These are phyloP conservation scores for Cinnamomum chago DNA, from an alignment of 164 flowering plant genomes.

Conservation along the genomic window DNA sequence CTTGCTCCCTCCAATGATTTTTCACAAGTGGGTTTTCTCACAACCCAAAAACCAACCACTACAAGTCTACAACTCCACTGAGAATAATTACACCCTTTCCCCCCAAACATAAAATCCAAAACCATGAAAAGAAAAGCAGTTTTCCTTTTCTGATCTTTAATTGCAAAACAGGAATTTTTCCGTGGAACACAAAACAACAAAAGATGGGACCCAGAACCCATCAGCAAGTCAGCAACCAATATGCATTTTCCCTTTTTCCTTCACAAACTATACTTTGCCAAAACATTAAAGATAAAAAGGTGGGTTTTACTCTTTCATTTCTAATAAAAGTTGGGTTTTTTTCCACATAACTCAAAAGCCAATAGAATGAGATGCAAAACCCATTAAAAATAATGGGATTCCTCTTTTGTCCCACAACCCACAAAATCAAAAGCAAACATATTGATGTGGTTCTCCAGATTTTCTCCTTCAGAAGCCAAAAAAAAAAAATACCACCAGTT, in stretches of 20 bases:
- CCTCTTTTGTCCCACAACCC: not conserved
- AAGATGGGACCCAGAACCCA: slow-evolving; percentile 1
- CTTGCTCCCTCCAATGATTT: not conserved
- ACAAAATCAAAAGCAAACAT: slow-evolving; percentile 1
- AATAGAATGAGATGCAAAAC: slow-evolving; percentile 3
- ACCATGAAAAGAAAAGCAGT: not conserved
- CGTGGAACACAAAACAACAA: not conserved
- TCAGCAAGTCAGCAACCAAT: not conserved
- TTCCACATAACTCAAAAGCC: slow-evolving; percentile 3
- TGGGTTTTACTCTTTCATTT: slow-evolving; percentile 1
- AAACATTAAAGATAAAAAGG: not conserved
- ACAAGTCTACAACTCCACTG: not conserved
- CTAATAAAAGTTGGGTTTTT: not conserved
- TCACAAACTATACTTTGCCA: not conserved
- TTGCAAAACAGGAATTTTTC: not conserved
- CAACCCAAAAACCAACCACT: slow-evolving; percentile 1
- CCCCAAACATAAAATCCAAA: slow-evolving; percentile 7
- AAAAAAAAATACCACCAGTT: not conserved
- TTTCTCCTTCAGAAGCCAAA: slow-evolving; percentile 2
- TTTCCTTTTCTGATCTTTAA: not conserved
- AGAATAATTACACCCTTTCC: slow-evolving; percentile 1
- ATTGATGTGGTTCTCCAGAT: not conserved
- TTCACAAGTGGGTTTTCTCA: not conserved
- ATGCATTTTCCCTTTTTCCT: slow-evolving; percentile 9
- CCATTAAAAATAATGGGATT: slow-evolving; percentile 1